phyloP scores from a whole-genome alignment of 129 eudicot genomes.

The Pulicaria dysenterica region DNA sequence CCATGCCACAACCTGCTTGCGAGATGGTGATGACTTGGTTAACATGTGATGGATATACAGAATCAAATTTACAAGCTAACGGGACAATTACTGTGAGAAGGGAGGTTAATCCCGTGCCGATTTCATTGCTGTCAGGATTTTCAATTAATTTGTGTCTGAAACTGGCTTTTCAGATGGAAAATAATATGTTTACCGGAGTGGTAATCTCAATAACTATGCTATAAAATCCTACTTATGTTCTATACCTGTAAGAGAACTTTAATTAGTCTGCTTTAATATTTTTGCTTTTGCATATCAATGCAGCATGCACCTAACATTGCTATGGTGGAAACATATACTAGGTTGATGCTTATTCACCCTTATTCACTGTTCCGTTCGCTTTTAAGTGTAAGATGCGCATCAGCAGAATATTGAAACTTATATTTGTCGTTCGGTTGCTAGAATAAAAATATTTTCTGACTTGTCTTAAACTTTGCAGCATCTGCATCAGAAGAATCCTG shows the following conservation, averaged over 20 bases:
- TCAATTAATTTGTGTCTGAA: conserved; percentile 76
- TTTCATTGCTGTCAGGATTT: conserved; percentile 83
- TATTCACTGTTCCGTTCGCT: conserved; percentile 84
- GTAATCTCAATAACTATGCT: conserved; percentile 37
- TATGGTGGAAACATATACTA: conserved; percentile 86
- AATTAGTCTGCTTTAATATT: conserved; percentile 9
- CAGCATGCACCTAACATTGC: conserved; percentile 93
- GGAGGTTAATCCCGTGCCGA: conserved; percentile 84
- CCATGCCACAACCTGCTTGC: conserved; percentile 95
- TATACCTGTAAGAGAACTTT: conserved; percentile 7
- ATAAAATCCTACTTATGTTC: neutral
- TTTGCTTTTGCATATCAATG: conserved; percentile 20
- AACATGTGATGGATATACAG: conserved; percentile 69
- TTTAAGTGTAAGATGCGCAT: conserved; percentile 69
- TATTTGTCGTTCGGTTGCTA: neutral
- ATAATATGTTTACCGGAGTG: conserved; percentile 84
- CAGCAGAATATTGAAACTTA: conserved; percentile 58
- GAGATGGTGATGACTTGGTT: conserved; percentile 85
- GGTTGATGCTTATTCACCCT: conserved; percentile 88
- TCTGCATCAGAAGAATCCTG: conserved; percentile 77
- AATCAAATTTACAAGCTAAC: conserved; percentile 62
- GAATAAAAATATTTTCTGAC: neutral
- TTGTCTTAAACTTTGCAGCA: conserved; percentile 50
- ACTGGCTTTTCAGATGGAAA: conserved; percentile 82
- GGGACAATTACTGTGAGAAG: conserved; percentile 78